Evolutionary conservation across 495 filamentous ascomycete genomes (phyloP), one percentile per base, ranked within the genome.

Genomic region (Penicillium robsamsonii): DNA sequence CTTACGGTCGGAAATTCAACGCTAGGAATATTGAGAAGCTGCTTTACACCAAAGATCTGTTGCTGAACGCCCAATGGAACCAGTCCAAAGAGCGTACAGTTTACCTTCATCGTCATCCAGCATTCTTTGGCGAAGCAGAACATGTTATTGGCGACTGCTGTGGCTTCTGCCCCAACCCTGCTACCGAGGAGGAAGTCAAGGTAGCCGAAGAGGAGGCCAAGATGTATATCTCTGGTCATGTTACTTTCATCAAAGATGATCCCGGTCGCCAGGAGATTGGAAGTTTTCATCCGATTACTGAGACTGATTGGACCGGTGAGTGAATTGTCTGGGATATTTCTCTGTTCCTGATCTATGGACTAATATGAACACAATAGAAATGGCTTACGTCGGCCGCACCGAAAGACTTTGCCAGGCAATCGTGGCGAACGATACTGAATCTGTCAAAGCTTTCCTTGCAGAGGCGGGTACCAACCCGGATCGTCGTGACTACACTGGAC

Each of bases 41-140:
- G 0, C 79, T 91, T 31, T 92, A 89, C 68, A 88, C 86, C 4
- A 86, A 87, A 56, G 90, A 94, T 63, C 66, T 92, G 12, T 75
- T 93, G n/a, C 79, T 94, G 10, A 94, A 94, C 59, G 88, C 89
- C 0, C 87, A 94, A 63, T 94, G 89, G 89, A 94, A 92, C 59
- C 81, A 85, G 58, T 77, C 77, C 0, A 82, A 89, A 17, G 82
- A 89, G 29, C 79, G 90, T 17, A 73, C 82, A 38, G 85, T 91
- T 3, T 82, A 87, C 57, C 77, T 94, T 5, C 90, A 94, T 69
- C 81, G 90, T 3, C 90, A 94, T 62, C 90, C 90, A 12, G 87
- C 84, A 38, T 91, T 78, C 61, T 87, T 91, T 55, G 88, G 88
- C 6, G 76, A 79, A 24, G 77, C 81, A 3, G 74, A 80, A 18